phyloP scores from a whole-genome alignment of 2,329 filamentous ascomycete species.

The Colletotrichum tropicale region DNA sequence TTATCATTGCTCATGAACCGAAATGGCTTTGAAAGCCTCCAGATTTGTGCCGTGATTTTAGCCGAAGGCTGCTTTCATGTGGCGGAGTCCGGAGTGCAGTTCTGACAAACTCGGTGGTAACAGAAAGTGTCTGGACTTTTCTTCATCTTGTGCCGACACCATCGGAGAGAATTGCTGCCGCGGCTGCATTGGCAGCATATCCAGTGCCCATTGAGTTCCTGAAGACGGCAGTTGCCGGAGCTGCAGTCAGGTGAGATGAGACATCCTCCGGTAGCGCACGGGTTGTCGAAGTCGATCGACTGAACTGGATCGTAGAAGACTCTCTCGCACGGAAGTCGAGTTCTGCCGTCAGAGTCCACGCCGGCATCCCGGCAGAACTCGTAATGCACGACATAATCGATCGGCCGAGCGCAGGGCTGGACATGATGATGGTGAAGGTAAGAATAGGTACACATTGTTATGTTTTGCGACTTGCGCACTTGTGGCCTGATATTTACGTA shows the following conservation, averaged over 20 bases:
- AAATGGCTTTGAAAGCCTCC: neutral
- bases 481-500: neutral
- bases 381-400: slow-evolving; percentile 48
- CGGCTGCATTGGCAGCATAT: slow-evolving; percentile 53
- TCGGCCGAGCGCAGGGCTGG: slow-evolving; percentile 42
- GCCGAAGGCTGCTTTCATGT: neutral
- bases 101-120: slow-evolving; percentile 54
- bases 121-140: slow-evolving; percentile 55
- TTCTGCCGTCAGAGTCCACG: slow-evolving; percentile 30
- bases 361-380: slow-evolving; percentile 44
- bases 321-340: slow-evolving; percentile 23
- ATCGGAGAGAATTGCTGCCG: slow-evolving; percentile 48
- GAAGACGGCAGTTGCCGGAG: slow-evolving; percentile 52
- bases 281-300: slow-evolving; percentile 42
- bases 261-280: slow-evolving; percentile 50
- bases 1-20: neutral
- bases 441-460: slow-evolving; percentile 53
- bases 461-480: neutral
- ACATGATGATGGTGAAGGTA: slow-evolving; percentile 57
- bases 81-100: slow-evolving; percentile 40
- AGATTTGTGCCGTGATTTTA: neutral
- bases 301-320: slow-evolving; percentile 32
- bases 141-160: slow-evolving; percentile 50
- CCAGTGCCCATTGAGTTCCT: slow-evolving; percentile 54
- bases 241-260: slow-evolving; percentile 49